Conservation (phyloP, 352 stramenopile species). For the Globisporangium emineosum region DNA sequence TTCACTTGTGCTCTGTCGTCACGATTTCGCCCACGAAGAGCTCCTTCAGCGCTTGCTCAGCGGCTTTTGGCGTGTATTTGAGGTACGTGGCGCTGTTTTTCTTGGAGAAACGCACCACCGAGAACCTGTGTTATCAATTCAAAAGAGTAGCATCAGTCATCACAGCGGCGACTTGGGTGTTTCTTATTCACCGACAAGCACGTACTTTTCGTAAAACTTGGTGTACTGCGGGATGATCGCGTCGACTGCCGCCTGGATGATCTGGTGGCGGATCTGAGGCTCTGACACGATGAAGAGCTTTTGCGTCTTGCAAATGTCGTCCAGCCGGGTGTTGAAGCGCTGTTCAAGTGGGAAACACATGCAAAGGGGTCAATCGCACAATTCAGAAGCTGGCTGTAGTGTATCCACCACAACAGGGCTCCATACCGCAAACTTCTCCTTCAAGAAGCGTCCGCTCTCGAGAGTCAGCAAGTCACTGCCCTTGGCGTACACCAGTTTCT, state of each 20-base stretch:
- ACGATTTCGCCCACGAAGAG: slow-evolving; percentile 67
- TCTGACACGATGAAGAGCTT: slow-evolving; percentile 86
- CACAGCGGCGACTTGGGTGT: background rate
- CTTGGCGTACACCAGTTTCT: slow-evolving; percentile 86
- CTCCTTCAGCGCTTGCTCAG: slow-evolving; percentile 78
- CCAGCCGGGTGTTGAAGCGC: slow-evolving; percentile 73
- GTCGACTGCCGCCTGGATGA: slow-evolving; percentile 82
- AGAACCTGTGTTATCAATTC: slow-evolving; percentile 59
- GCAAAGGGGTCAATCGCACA: background rate
- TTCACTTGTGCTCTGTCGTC: slow-evolving; percentile 16
- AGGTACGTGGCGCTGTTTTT: slow-evolving; percentile 89
- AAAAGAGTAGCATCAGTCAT: background rate
- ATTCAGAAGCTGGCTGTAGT: background rate
- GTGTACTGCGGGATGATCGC: slow-evolving; percentile 89
- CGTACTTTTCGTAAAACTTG: slow-evolving; percentile 90
- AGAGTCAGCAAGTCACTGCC: slow-evolving; percentile 80
- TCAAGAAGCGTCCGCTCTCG: slow-evolving; percentile 89
- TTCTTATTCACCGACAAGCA: background rate
- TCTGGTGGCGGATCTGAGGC: slow-evolving; percentile 70
- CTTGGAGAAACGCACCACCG: slow-evolving; percentile 89
- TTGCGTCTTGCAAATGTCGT: slow-evolving; percentile 66
- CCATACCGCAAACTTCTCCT: slow-evolving; percentile 88
- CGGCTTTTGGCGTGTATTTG: slow-evolving; percentile 83
- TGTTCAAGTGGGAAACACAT: slow-evolving; percentile 14
- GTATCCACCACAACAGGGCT: background rate